These are phyloP conservation scores for Aaosphaeria arxii DNA, from an alignment of 2,329 filamentous ascomycete genomes.

Conservation along the genomic window DNA sequence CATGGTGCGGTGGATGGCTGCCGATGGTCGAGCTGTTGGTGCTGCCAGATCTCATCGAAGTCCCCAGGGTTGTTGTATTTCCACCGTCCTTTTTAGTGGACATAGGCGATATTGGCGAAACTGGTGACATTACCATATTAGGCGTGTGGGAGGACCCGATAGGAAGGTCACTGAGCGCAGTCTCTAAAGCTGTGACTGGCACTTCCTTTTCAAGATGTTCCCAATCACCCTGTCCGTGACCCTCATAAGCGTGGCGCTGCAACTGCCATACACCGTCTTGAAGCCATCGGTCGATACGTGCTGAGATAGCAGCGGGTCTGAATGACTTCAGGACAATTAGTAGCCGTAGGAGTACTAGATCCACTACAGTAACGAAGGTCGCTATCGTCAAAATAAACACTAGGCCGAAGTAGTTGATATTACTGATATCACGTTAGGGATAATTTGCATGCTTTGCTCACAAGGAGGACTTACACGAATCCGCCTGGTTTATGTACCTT, in stretches of 20 bases:
- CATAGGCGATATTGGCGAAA: no score
- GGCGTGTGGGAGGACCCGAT: no score
- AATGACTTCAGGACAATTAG: slow-evolving; percentile 3
- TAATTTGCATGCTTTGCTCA: background rate
- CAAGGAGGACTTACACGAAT: slow-evolving; percentile 1
- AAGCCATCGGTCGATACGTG: slow-evolving; percentile 4
- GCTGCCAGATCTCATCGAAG: no score
- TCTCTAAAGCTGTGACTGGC: background rate
- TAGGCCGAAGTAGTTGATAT: slow-evolving; percentile 10
- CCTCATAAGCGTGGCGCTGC: slow-evolving; percentile 7
- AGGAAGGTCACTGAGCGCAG: no score
- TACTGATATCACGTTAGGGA: slow-evolving; percentile 2
- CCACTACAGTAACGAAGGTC: slow-evolving; percentile 1
- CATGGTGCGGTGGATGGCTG: no score
- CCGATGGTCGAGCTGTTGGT: no score
- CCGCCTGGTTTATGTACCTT: slow-evolving; percentile 5
- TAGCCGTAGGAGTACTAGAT: slow-evolving; percentile 5
- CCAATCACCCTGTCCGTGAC: slow-evolving; percentile 2
- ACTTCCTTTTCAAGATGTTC: slow-evolving; percentile 2
- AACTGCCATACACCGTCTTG: slow-evolving; percentile 10
- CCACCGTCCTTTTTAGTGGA: no score
- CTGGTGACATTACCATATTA: no score
- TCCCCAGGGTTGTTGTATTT: no score
- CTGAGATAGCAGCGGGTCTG: background rate
- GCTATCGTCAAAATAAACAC: slow-evolving; percentile 4